phyloP scores from a whole-genome alignment of 2,329 filamentous ascomycete genomes.

The Xylariaceae sp. region DNA sequence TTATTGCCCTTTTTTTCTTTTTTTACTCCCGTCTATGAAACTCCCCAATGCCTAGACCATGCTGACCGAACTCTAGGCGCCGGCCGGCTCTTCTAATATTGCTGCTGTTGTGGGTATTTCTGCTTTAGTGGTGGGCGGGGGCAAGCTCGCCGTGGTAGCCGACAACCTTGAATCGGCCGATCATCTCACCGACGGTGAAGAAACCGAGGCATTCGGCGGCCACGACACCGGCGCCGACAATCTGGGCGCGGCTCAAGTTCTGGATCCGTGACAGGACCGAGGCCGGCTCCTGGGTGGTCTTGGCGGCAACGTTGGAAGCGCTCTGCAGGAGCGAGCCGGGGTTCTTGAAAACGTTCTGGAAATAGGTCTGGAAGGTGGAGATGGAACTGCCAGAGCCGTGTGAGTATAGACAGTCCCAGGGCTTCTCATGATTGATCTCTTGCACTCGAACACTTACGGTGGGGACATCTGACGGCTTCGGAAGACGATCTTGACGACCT shows the following conservation, averaged over 20 bases:
- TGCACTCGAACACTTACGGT: constrained; percentile 83
- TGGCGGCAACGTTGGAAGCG: constrained; percentile 37
- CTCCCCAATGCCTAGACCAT: constrained; percentile 19
- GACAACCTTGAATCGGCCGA: constrained; percentile 90
- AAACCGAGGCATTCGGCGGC: constrained; percentile 86
- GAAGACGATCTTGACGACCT: constrained; percentile 84
- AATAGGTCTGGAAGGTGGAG: constrained; percentile 80
- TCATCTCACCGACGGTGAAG: constrained; percentile 96
- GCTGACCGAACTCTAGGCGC: constrained; percentile 13
- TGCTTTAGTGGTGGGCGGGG: constrained; percentile 58
- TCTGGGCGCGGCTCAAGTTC: constrained; percentile 65
- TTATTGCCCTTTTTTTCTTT: constrained; percentile 1
- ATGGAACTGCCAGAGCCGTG: constrained; percentile 51
- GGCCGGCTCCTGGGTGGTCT: constrained; percentile 43
- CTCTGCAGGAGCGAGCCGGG: constrained; percentile 53
- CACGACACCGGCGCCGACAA: constrained; percentile 70
- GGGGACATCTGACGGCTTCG: constrained; percentile 85
- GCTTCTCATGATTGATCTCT: too few species aligned
- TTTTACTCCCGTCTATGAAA: constrained; percentile 15
- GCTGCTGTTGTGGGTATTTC: constrained; percentile 24
- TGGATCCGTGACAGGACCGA: constrained; percentile 45
- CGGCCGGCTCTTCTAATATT: constrained; percentile 13
- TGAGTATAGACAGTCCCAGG: constrained; percentile 18
- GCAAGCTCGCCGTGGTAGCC: constrained; percentile 73
- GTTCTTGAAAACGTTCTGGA: constrained; percentile 71